phyloP scores from a whole-genome alignment of 805 yeast genomes.

The Myxozyma melibiosi region DNA sequence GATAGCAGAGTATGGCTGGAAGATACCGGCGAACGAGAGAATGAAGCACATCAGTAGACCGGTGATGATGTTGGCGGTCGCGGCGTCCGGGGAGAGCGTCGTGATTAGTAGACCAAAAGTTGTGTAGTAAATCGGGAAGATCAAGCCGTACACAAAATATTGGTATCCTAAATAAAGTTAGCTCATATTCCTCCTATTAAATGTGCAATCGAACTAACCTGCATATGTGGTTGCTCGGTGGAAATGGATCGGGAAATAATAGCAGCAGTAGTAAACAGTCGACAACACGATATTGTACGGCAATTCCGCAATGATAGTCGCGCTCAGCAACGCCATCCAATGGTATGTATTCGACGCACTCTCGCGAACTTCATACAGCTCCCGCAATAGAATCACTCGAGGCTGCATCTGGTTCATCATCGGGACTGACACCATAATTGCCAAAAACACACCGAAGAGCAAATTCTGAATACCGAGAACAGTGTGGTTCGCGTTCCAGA shows the following conservation, averaged over 20 bases:
- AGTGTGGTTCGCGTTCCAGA: slow-evolving; percentile 57
- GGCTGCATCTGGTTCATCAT: slow-evolving; percentile 64
- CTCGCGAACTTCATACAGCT: slow-evolving; percentile 70
- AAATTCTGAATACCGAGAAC: slow-evolving; percentile 60
- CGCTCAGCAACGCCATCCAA: slow-evolving; percentile 61
- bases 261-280: slow-evolving; percentile 57
- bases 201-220: slow-evolving; percentile 23
- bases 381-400: slow-evolving; percentile 60
- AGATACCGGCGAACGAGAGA: slow-evolving; percentile 69
- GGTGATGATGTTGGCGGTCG: slow-evolving; percentile 63
- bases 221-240: slow-evolving; percentile 48
- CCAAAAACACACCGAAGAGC: slow-evolving; percentile 59
- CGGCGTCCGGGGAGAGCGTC: slow-evolving; percentile 64
- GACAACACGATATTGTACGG: slow-evolving; percentile 58
- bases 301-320: slow-evolving; percentile 59
- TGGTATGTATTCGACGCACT: slow-evolving; percentile 70
- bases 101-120: slow-evolving; percentile 58
- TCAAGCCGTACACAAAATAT: slow-evolving; percentile 53
- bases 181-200: not conserved
- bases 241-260: slow-evolving; percentile 54
- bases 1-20: slow-evolving; percentile 58
- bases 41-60: slow-evolving; percentile 59
- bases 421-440: slow-evolving; percentile 59
- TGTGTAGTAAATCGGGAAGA: slow-evolving; percentile 55
- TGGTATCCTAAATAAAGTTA: slow-evolving; percentile 38